These are phyloP conservation scores for Botrytis galanthina DNA, from an alignment of 2,329 filamentous ascomycete species.

Conservation along the genomic window DNA sequence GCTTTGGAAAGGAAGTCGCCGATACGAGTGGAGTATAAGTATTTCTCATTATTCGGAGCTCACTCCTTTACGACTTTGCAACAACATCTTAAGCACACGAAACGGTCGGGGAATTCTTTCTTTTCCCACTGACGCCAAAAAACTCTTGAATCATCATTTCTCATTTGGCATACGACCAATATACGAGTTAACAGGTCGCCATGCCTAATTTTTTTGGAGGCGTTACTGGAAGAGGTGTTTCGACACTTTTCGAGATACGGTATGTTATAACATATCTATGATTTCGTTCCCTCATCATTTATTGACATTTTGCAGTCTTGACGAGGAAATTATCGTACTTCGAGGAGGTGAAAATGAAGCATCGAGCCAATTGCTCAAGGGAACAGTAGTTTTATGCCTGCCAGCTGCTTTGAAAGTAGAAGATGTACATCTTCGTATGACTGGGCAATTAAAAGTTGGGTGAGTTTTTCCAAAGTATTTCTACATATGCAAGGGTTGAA, in stretches of 20 bases:
- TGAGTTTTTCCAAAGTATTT: constrained; percentile 46
- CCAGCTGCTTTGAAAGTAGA: constrained; percentile 67
- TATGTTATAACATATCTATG: constrained; percentile 24
- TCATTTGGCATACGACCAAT: background rate
- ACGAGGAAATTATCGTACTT: constrained; percentile 77
- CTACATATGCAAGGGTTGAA: constrained; percentile 1
- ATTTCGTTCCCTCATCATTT: constrained; percentile 18
- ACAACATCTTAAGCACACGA: background rate
- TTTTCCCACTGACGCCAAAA: background rate
- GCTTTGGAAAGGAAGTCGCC: background rate
- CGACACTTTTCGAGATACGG: constrained; percentile 42
- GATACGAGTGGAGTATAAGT: background rate
- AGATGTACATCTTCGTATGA: constrained; percentile 69
- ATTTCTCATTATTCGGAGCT: background rate
- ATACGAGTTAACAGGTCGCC: constrained; percentile 13
- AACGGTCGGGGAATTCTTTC: background rate
- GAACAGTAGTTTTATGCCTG: constrained; percentile 71
- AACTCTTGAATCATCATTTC: background rate
- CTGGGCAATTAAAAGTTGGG: constrained; percentile 66
- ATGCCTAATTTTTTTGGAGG: constrained; percentile 38
- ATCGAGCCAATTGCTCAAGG: constrained; percentile 70
- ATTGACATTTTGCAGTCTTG: constrained; percentile 53
- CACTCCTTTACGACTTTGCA: background rate
- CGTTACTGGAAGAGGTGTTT: constrained; percentile 37
- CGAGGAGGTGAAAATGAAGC: constrained; percentile 74